Percentiles rank a stretch among this genome's conserved stretches.
Conservation (phyloP, 148 eudicot genomes). For the Rhododendron williamsianum region DNA sequence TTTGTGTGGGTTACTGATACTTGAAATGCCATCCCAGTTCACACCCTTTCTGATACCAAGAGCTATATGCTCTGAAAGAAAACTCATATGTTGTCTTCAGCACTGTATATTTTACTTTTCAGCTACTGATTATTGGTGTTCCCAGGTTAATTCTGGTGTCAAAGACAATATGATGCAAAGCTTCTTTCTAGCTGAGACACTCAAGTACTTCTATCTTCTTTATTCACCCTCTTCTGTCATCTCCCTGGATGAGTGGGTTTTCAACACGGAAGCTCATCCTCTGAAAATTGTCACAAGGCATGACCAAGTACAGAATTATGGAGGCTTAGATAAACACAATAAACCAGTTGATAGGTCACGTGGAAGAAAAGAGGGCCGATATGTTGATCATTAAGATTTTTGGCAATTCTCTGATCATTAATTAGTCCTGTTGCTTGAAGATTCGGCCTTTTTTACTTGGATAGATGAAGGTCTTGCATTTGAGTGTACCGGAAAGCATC, state of each 20-base stretch:
- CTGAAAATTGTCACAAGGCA: constrained; percentile 53
- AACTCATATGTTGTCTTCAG: background rate
- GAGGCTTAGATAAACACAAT: constrained; percentile 23
- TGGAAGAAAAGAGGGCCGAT: constrained; percentile 69
- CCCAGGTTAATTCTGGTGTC: constrained; percentile 72
- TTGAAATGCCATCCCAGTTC: background rate
- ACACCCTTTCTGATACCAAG: background rate
- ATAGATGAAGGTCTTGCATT: background rate
- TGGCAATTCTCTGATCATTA: background rate
- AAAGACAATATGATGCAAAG: constrained; percentile 96
- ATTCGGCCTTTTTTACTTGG: background rate
- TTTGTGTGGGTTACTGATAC: background rate
- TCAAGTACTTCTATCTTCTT: constrained; percentile 77
- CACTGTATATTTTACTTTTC: background rate
- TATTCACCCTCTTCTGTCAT: constrained; percentile 79
- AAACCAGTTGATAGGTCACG: constrained; percentile 41
- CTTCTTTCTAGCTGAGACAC: constrained; percentile 88
- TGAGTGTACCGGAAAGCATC: background rate
- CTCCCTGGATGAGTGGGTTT: constrained; percentile 78
- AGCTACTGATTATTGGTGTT: constrained; percentile 9
- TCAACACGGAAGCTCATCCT: constrained; percentile 93
- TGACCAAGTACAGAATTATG: constrained; percentile 18
- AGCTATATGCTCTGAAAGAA: background rate
- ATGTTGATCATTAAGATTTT: constrained; percentile 17
- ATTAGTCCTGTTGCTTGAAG: background rate